These are phyloP conservation scores for Durusdinium trenchii DNA, from an alignment of 73 alveolate species.

Conservation along the genomic window DNA sequence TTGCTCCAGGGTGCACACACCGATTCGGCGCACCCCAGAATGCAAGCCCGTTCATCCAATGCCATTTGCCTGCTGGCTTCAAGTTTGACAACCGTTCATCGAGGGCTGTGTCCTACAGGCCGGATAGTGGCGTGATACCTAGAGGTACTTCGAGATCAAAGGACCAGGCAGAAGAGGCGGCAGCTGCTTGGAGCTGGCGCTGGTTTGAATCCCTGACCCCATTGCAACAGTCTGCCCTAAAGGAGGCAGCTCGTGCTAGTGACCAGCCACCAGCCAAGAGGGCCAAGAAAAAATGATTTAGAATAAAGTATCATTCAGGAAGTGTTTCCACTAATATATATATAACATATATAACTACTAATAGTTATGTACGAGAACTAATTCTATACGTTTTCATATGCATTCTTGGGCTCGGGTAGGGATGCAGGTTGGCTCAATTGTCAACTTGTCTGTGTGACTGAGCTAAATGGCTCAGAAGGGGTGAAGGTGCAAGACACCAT, in stretches of 20 bases:
- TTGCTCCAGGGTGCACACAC: conserved; percentile 18
- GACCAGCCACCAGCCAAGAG: background rate
- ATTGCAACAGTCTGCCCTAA: background rate
- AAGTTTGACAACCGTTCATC: background rate
- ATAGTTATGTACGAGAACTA: no score
- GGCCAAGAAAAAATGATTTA: background rate
- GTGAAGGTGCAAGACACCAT: no score
- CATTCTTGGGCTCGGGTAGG: no score
- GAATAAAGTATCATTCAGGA: background rate
- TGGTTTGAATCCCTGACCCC: background rate
- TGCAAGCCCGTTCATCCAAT: background rate
- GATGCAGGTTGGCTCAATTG: no score
- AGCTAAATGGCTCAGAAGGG: no score
- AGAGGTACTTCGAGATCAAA: background rate
- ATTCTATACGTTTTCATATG: no score
- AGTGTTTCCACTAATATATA: no score
- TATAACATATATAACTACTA: no score
- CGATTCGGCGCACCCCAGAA: background rate
- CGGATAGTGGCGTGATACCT: background rate
- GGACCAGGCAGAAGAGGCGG: background rate
- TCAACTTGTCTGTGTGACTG: no score
- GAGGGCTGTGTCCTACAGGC: background rate
- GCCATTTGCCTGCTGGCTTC: background rate
- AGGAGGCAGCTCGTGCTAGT: background rate
- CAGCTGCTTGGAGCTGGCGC: background rate